These are phyloP conservation scores for Rhizophagus clarus DNA, from an alignment of 192 early-diverging fungal genomes.

Conservation along the genomic window DNA sequence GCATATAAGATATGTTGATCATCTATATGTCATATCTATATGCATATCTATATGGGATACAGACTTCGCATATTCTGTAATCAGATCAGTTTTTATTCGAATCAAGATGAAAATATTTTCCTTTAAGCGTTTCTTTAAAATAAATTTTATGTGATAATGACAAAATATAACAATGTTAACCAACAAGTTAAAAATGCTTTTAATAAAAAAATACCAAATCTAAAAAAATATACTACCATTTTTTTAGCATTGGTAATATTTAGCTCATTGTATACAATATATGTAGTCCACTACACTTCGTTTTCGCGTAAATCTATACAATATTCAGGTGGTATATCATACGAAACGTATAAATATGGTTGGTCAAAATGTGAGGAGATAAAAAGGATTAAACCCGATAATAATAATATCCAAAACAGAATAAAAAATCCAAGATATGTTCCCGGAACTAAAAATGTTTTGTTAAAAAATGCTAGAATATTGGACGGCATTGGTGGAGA, in stretches of 20 bases:
- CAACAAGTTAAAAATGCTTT: neutral
- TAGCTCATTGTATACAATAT: neutral
- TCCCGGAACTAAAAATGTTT: constrained; percentile 37
- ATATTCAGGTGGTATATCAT: constrained; percentile 8
- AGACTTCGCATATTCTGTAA: too few species aligned
- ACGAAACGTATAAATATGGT: constrained; percentile 4
- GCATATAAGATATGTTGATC: too few species aligned
- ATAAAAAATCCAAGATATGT: constrained; percentile 49
- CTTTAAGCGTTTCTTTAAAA: too few species aligned
- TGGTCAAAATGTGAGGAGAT: constrained; percentile 8
- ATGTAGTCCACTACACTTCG: too few species aligned
- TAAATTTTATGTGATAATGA: neutral
- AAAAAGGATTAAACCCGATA: constrained; percentile 7
- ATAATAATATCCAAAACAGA: neutral
- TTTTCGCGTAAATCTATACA: neutral
- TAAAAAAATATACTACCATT: neutral
- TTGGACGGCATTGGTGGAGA: constrained; percentile 56
- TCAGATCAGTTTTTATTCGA: too few species aligned
- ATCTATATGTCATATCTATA: too few species aligned
- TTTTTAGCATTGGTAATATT: neutral
- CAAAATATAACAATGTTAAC: neutral
- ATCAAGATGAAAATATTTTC: too few species aligned
- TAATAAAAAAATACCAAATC: neutral
- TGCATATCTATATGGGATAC: too few species aligned
- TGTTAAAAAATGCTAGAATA: constrained; percentile 64